A percentile compares a stretch with the other conserved stretches of the same genome.
Evolutionary conservation across 2,329 filamentous ascomycete species (phyloP).

Genomic region (Cercospora sp.): DNA sequence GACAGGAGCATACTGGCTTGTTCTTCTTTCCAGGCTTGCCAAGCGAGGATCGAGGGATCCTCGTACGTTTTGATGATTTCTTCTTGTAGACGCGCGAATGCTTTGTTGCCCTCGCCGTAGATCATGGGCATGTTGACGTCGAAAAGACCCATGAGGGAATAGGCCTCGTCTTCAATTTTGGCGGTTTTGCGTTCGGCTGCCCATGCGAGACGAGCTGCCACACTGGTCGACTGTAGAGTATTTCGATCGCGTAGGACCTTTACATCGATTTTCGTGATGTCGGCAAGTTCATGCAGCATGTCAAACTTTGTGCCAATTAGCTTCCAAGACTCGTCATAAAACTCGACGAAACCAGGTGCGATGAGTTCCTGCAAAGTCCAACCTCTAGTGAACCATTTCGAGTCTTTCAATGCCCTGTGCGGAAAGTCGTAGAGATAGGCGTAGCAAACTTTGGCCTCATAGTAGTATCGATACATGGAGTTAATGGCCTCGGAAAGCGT

Average conservation of each 20-base stretch:
- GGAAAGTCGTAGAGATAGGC: conserved; percentile 34
- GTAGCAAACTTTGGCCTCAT: conserved; percentile 39
- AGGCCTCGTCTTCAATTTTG: conserved; percentile 28
- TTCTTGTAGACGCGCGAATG: conserved; percentile 33
- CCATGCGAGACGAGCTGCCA: conserved; percentile 28
- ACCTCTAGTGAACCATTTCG: conserved; percentile 26
- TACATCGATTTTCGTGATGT: conserved; percentile 37
- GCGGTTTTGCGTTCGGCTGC: conserved; percentile 24
- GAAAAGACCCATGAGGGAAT: conserved; percentile 32
- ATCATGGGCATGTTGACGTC: conserved; percentile 33
- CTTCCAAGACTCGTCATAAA: conserved; percentile 22
- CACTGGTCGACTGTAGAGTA: conserved; percentile 19
- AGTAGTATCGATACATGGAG: conserved; percentile 39
- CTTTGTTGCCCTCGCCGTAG: conserved; percentile 31
- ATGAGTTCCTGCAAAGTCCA: conserved; percentile 34
- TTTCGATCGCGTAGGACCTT: conserved; percentile 24
- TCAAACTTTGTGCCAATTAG: conserved; percentile 25
- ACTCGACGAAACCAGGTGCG: conserved; percentile 27
- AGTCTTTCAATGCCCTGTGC: conserved; percentile 6
- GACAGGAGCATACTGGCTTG: conserved; percentile 24
- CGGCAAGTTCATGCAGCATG: conserved; percentile 27
- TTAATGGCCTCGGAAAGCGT: conserved; percentile 42
- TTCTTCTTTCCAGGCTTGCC: conserved; percentile 28
- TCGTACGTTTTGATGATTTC: conserved; percentile 31
- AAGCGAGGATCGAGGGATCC: conserved; percentile 30